A percentile compares a stretch with the other conserved stretches of the same genome.
Conservation (phyloP, 169 alveolate genomes). For the Plasmodium reichenowi region DNA sequence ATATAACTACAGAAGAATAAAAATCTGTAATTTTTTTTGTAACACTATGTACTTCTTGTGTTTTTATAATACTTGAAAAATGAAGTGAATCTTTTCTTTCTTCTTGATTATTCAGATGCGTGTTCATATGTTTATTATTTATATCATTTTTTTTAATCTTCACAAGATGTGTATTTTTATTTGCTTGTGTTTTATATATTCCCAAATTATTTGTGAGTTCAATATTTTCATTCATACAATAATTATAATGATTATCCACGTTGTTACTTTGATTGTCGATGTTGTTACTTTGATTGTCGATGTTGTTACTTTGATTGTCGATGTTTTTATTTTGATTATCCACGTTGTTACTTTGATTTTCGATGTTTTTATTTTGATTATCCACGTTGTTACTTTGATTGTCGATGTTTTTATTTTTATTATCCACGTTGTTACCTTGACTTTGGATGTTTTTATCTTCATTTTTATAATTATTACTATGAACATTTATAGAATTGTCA, state of each 20-base stretch:
- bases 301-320: no score
- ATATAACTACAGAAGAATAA: conserved; percentile 31
- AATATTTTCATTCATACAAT: no score
- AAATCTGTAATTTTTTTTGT: conserved; percentile 43
- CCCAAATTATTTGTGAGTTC: no score
- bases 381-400: no score
- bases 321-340: not conserved
- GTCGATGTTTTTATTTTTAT: no score
- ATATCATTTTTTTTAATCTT: not conserved
- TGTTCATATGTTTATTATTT: not conserved
- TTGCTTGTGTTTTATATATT: no score
- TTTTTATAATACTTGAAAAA: not conserved
- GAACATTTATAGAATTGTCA: not conserved
- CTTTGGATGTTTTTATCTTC: not conserved
- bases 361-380: not conserved
- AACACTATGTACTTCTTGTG: conserved; percentile 22
- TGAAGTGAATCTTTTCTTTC: not conserved
- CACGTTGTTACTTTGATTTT: no score
- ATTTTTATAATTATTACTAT: not conserved
- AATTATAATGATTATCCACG: no score
- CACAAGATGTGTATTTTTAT: not conserved
- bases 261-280: no score
- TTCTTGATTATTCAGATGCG: not conserved
- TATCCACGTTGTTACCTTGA: no score
- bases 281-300: no score